Base-by-base conservation (phyloP, 2,329 filamentous ascomycete genomes). In the Dryadomyces quercus-mongolicae region DNA sequence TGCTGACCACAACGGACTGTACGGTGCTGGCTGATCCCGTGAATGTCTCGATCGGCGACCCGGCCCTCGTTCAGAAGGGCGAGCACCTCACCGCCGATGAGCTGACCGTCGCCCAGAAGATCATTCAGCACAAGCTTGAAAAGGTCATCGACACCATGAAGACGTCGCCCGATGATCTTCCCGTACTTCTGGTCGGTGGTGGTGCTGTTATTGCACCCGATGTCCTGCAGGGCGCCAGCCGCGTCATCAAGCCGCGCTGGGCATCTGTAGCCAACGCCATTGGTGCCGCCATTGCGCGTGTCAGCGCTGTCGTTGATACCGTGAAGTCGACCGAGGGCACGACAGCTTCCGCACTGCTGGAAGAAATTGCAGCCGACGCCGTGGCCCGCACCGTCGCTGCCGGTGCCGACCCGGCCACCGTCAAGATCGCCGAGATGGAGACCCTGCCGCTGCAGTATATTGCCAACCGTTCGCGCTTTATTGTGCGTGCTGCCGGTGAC, bases 181-280 rank as follows among this genome's bases (percentile, higher is more conserved):
- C 77, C 0, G 80, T 84, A 0, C 64, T 85, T 0, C 74, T 85
- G 0, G 81, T 85, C 0, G 81, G 82, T 12, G 82, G 81, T 0
- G 82, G 82, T 4, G 77, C 80, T 1, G 68, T 84, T 6, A 71
- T 84, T 42, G 74, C 76, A 0, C 78, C 79, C 0, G 68, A 76
- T 34, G 64, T 72, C 0, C 36, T 40, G 36, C 10, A 12, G 8
- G 36, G 36, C 10, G 36, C 36, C 10, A 40, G 36, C 36, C 80
- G 66, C 72, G 47, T 76, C 77, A 4, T 75, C 50, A 80, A 76
- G 57, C 78, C 79, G 0, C 66, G 73, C 45, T 80, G 72, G 68
- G 76, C 77, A 3, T 75, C 74, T 3, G 78, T 84, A 1, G 81
- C 81, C 6, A 85, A 85, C 60, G 81, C 81, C 0, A 80, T 85